A percentile compares a stretch with the other conserved stretches of the same genome.
These are phyloP conservation scores for Dactylellina sp. DNA, from an alignment of 2,329 filamentous ascomycete species.

Conservation along the genomic window DNA sequence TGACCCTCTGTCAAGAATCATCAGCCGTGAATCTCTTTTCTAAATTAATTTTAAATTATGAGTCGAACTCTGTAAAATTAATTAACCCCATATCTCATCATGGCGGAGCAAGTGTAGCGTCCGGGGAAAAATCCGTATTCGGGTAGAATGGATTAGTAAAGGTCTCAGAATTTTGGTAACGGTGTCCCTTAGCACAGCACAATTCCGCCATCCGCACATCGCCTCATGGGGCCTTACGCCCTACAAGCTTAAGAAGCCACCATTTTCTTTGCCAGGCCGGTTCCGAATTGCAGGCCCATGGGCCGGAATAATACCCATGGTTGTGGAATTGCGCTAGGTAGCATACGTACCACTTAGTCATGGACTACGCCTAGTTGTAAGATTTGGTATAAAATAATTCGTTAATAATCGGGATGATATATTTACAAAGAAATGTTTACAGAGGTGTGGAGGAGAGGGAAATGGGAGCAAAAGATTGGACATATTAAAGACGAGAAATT, in stretches of 20 bases:
- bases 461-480: neutral
- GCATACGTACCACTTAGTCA: no score
- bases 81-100: neutral
- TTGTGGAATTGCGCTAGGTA: no score
- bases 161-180: slow-evolving; percentile 7
- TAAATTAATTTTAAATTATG: no score
- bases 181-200: slow-evolving; percentile 2
- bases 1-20: no score
- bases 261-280: neutral
- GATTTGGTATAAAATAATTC: no score
- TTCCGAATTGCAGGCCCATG: slow-evolving; percentile 5
- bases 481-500: neutral
- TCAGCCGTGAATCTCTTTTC: no score
- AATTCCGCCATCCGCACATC: neutral
- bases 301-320: neutral
- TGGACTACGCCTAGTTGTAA: no score
- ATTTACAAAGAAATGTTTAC: slow-evolving; percentile 24
- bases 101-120: slow-evolving; percentile 8
- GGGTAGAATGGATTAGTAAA: neutral
- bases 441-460: neutral
- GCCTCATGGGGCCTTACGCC: no score
- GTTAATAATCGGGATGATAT: slow-evolving; percentile 9
- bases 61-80: slow-evolving; percentile 18
- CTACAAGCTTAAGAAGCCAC: no score
- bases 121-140: neutral